Evolutionary conservation across 257 asterid genomes (phyloP).

Genomic region (Salvia splendens): DNA sequence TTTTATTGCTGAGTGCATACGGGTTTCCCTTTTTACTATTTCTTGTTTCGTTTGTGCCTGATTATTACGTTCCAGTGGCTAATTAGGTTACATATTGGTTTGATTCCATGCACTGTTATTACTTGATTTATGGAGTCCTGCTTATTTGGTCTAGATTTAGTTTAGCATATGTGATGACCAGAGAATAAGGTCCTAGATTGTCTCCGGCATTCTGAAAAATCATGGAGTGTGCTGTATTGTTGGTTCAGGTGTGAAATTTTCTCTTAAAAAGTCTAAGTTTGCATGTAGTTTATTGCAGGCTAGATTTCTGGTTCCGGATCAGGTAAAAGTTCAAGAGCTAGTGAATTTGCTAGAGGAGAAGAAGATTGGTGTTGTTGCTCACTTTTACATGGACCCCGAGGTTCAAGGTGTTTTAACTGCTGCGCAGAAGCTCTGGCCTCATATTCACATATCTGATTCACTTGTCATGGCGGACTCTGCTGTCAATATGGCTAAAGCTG

Average conservation of each 20-base stretch:
- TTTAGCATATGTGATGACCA: not conserved
- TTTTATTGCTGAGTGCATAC: slow-evolving; percentile 1
- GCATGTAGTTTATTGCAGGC: slow-evolving; percentile 72
- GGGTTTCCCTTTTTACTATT: not conserved
- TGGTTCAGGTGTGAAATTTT: slow-evolving; percentile 8
- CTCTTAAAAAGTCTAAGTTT: slow-evolving; percentile 39
- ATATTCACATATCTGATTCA: slow-evolving; percentile 95
- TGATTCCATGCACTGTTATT: not conserved
- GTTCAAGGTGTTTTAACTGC: slow-evolving; percentile 97
- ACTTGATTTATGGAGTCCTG: not conserved
- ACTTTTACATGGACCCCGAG: slow-evolving; percentile 99
- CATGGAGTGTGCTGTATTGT: not conserved
- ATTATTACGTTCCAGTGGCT: not conserved
- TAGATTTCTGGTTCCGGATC: slow-evolving; percentile 77
- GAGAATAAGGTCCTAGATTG: not conserved
- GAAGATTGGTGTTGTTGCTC: slow-evolving; percentile 95
- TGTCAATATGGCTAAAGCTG: slow-evolving; percentile 89
- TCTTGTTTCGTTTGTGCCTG: not conserved
- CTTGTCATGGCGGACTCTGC: slow-evolving; percentile 98
- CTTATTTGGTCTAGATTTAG: not conserved
- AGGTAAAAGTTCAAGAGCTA: slow-evolving; percentile 63
- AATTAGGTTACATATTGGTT: not conserved
- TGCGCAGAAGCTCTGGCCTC: slow-evolving; percentile 96
- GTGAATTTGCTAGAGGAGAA: slow-evolving; percentile 80
- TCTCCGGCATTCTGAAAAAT: slow-evolving; percentile 12